A percentile compares a stretch with the other conserved stretches of the same genome.
Evolutionary conservation across 2,329 filamentous ascomycete species (phyloP).

Genomic region (Amesomyces nigricolor): DNA sequence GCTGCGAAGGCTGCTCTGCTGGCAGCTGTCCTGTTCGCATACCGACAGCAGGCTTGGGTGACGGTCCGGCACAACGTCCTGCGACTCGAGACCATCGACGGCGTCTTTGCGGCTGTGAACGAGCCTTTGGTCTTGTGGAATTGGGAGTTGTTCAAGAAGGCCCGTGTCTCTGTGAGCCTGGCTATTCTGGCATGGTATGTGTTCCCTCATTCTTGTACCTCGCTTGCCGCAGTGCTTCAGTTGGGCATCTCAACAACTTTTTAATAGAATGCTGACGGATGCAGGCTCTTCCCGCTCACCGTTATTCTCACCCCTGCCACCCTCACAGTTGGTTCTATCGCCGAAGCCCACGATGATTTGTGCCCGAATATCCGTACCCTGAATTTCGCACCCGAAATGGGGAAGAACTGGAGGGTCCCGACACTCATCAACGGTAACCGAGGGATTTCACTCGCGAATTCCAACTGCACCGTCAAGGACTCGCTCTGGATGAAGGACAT

Average conservation of each 20-base stretch:
- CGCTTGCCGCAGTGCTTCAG: no score
- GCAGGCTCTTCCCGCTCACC: conserved; percentile 27
- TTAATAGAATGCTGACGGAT: neutral
- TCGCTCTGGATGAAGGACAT: neutral
- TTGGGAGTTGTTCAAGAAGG: conserved; percentile 22
- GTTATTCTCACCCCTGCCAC: conserved; percentile 30
- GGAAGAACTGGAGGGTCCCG: conserved; percentile 26
- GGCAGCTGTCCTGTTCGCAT: conserved; percentile 22
- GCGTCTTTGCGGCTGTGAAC: conserved; percentile 20
- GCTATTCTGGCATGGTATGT: conserved; percentile 21
- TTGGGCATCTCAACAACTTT: no score
- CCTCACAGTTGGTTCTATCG: conserved; percentile 25
- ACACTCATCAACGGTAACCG: conserved; percentile 23
- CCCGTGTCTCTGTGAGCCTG: conserved; percentile 17
- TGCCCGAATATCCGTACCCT: conserved; percentile 27
- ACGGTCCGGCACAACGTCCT: conserved; percentile 21
- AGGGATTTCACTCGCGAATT: conserved; percentile 26
- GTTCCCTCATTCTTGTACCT: neutral
- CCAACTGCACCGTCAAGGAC: conserved; percentile 24
- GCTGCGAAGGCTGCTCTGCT: conserved; percentile 21
- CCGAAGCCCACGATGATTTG: conserved; percentile 9
- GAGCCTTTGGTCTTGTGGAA: conserved; percentile 21
- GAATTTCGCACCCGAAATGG: conserved; percentile 28
- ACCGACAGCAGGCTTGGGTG: conserved; percentile 25
- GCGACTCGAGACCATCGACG: conserved; percentile 22